Evolutionary conservation across 2,329 filamentous ascomycete genomes (phyloP), one percentile per base, ranked within the genome.

Genomic region (Aureobasidium sp.): DNA sequence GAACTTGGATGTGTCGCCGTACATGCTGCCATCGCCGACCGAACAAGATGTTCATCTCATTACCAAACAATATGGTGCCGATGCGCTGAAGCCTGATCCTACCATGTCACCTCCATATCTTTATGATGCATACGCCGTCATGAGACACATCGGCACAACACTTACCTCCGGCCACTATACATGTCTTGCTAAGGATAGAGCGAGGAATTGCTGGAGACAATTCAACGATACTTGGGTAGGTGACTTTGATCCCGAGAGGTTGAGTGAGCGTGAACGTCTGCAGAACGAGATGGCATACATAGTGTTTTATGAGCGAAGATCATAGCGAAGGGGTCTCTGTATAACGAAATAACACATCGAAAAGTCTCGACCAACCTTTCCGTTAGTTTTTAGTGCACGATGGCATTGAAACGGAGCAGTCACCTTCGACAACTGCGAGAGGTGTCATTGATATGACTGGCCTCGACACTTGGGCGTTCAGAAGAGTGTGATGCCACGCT

Each of bases 111-210:
- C 76, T 0, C 87, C 89, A 0, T 91, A 89, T 70, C 77, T 79
- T 5, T 99, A 97, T 73, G 88, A 96, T 70, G 87, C 89, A 59
- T 97, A 96, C 71, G 93, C 87, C 2, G 88, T 97, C 7, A 84
- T 95, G 60, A 81, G 89, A 65, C 92, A 97, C 72, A 75, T 84
- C 4, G 92, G 92, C 26, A 77, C 77, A 1, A 85, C 81, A 1
- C 79, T 89, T 59, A 83, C 84, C 41, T 84, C 83, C 56, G 92
- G 92, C 0, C 92, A 97, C 74, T 97, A 97, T 73, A 87, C 87
- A 59, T 82, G 86, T 3, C 85, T 88, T 32, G 76, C 77, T 48
- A 77, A 75, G 61, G 79, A 81, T 64, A 72, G 71, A 46, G 73
- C 78, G 36, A 77, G 82, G 32, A 78, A 79, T 29, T 81, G 79